Conservation (phyloP, 2,329 filamentous ascomycete species). For the Ophidiomyces ophidiicola region DNA sequence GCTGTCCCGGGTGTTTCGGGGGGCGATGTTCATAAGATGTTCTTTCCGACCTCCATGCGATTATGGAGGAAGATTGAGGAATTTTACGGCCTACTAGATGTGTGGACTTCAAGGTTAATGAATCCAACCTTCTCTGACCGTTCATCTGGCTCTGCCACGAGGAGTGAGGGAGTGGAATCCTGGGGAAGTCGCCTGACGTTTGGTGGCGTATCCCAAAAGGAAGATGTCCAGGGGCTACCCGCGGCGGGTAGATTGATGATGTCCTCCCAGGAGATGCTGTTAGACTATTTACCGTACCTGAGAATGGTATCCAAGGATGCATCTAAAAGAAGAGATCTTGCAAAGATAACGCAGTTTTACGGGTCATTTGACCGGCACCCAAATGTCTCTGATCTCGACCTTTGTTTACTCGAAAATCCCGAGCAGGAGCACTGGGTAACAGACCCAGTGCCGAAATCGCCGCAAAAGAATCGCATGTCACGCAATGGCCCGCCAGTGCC, state of each 20-base stretch:
- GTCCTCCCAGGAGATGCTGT: conserved; percentile 37
- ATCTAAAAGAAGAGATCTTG: conserved; percentile 44
- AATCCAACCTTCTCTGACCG: conserved; percentile 19
- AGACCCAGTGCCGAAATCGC: conserved; percentile 9
- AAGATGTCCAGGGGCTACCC: conserved; percentile 1
- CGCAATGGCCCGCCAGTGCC: conserved; percentile 18
- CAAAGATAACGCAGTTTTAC: conserved; percentile 56
- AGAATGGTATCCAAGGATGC: conserved; percentile 44
- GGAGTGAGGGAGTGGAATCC: conserved; percentile 24
- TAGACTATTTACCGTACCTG: conserved; percentile 82
- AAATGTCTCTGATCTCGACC: conserved; percentile 34
- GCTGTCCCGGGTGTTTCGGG: conserved; percentile 27
- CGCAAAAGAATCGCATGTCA: conserved; percentile 7
- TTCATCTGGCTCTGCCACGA: not conserved
- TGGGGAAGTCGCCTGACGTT: conserved; percentile 20
- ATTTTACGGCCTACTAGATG: conserved; percentile 52
- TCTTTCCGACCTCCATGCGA: conserved; percentile 73
- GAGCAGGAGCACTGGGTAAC: conserved; percentile 25
- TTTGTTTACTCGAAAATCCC: conserved; percentile 24
- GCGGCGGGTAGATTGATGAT: conserved; percentile 21
- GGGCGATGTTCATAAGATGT: conserved; percentile 71
- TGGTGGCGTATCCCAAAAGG: not conserved
- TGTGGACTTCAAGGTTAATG: conserved; percentile 29
- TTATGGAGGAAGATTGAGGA: conserved; percentile 78
- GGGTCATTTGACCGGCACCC: conserved; percentile 41